phyloP scores from a whole-genome alignment of 2,329 filamentous ascomycete species.

The Didymella segeticola region DNA sequence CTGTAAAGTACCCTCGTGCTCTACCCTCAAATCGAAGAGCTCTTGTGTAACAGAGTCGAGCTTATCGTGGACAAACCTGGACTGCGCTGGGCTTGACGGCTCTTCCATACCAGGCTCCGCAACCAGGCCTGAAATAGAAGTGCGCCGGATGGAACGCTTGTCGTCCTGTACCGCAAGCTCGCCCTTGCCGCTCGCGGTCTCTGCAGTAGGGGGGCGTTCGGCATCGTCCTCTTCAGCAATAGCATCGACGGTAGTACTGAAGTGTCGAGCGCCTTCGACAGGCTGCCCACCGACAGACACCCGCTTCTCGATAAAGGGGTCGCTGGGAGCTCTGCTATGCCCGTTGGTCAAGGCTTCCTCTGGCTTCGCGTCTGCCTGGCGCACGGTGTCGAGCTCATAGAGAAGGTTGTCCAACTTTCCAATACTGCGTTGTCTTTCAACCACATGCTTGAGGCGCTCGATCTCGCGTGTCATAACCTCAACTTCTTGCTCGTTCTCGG shows the following conservation, averaged over 20 bases:
- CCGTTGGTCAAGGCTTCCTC: conserved; percentile 45
- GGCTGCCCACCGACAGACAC: conserved; percentile 30
- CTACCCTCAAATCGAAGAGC: conserved; percentile 84
- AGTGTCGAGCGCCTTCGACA: conserved; percentile 38
- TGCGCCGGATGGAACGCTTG: conserved; percentile 1
- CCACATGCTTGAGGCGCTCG: conserved; percentile 89
- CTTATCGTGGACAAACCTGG: conserved; percentile 88
- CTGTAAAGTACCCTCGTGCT: conserved; percentile 83
- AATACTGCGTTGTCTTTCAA: conserved; percentile 92
- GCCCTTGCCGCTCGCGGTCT: conserved; percentile 19
- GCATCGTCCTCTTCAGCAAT: conserved; percentile 47
- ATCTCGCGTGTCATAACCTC: conserved; percentile 98
- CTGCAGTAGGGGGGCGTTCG: conserved; percentile 40
- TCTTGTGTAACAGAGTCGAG: conserved; percentile 91
- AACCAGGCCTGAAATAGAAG: conserved; percentile 26
- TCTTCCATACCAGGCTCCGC: conserved; percentile 49
- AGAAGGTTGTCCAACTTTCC: conserved; percentile 93
- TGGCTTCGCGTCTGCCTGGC: conserved; percentile 44
- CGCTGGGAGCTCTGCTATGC: conserved; percentile 42
- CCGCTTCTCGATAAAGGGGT: conserved; percentile 42
- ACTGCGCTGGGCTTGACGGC: conserved; percentile 76
- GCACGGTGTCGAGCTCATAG: conserved; percentile 78
- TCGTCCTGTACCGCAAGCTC: conserved; percentile 1
- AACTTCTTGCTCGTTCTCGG: conserved; percentile 93
- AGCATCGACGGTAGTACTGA: conserved; percentile 42